phyloP scores from a whole-genome alignment of 257 asterid species.

The Solanum arcanum region DNA sequence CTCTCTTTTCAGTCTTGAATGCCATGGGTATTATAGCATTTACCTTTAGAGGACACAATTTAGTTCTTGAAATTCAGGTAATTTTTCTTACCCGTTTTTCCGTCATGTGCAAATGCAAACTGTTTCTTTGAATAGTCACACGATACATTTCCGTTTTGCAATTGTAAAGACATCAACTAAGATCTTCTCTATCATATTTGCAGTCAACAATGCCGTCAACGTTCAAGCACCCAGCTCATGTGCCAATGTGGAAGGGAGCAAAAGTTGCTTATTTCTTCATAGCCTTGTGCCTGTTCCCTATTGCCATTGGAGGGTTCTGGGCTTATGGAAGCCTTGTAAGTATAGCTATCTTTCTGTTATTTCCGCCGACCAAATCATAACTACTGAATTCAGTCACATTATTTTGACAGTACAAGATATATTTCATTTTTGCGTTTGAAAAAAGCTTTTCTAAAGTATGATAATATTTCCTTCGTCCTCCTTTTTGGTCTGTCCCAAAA shows the following conservation, averaged over 20 bases:
- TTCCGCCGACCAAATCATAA: not conserved
- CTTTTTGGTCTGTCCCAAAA: not conserved
- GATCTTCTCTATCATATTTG: not conserved
- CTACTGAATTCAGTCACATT: not conserved
- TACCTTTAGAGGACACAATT: constrained; percentile 93
- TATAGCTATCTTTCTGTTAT: not conserved
- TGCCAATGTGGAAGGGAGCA: constrained; percentile 98
- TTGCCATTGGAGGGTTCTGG: constrained; percentile 97
- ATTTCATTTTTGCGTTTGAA: not conserved
- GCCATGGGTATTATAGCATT: constrained; percentile 94
- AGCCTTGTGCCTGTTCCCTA: constrained; percentile 86
- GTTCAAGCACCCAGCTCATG: constrained; percentile 91
- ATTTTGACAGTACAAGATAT: not conserved
- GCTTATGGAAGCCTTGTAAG: constrained; percentile 95
- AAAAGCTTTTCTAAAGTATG: not conserved
- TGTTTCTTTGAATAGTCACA: not conserved
- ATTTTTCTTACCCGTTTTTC: not conserved
- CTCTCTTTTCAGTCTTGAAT: constrained; percentile 58
- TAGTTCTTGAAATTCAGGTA: constrained; percentile 92
- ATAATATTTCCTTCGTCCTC: not conserved
- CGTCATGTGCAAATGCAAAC: not conserved
- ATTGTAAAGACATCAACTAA: not conserved
- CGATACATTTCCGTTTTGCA: not conserved
- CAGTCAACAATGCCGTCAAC: constrained; percentile 99
- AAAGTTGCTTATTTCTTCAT: constrained; percentile 75